Evolutionary conservation across 2,329 filamentous ascomycete species (phyloP).

Genomic region (Cordyceps javanica): DNA sequence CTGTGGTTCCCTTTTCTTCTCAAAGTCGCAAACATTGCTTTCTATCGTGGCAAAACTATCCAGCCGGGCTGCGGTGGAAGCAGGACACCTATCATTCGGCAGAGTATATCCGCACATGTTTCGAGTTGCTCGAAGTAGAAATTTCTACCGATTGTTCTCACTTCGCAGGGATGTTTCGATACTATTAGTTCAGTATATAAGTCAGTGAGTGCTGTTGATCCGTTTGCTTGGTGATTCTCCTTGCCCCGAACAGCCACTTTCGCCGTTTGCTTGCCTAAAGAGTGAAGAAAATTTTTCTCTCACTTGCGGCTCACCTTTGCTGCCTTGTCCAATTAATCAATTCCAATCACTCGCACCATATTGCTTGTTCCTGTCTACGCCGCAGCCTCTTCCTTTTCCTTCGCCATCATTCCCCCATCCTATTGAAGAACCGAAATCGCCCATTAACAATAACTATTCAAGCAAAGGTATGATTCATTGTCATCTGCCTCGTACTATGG

Average conservation of each 20-base stretch:
- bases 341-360: not conserved
- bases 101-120: not conserved
- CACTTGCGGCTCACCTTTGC: conserved; percentile 5
- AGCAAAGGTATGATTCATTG: not conserved
- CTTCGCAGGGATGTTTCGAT: not conserved
- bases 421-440: not conserved
- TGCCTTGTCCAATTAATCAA: not conserved
- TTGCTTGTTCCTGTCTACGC: not conserved
- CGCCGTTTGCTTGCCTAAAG: not conserved
- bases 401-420: not conserved
- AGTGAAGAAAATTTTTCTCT: not conserved
- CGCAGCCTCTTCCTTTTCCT: not conserved
- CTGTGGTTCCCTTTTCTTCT: not conserved
- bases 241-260: not conserved
- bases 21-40: not conserved
- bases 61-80: not conserved
- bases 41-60: not conserved
- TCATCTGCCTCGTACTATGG: too few species aligned
- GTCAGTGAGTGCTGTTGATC: not conserved
- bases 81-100: not conserved
- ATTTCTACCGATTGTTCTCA: not conserved
- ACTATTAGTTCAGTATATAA: not conserved
- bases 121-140: not conserved
- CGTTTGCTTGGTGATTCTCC: not conserved
- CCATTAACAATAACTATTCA: not conserved